Evolutionary conservation across 768 basidiomycete species (phyloP).

Genomic region (Termitomyces sp.): DNA sequence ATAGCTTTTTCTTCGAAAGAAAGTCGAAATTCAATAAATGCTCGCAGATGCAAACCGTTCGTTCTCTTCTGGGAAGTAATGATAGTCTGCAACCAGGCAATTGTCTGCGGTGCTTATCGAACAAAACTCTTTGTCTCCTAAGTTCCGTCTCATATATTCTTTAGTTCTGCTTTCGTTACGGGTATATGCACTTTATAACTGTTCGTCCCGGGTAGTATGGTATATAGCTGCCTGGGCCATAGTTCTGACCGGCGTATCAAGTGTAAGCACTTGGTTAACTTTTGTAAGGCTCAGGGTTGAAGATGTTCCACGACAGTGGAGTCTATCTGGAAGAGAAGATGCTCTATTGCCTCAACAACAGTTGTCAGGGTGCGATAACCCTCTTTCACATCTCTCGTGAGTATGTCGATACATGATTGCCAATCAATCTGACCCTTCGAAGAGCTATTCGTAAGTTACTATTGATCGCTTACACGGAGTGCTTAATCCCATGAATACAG

Average conservation of each 20-base stretch:
- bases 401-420: not conserved
- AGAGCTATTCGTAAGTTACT: not conserved
- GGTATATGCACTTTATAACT: not conserved
- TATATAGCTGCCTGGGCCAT: not conserved
- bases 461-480: not conserved
- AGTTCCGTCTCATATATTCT: not conserved
- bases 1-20: not conserved
- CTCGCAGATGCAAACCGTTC: not conserved
- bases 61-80: not conserved
- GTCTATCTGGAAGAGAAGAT: not conserved
- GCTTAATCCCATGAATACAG: not conserved
- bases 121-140: not conserved
- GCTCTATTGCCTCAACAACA: not conserved
- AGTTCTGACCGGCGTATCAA: not conserved
- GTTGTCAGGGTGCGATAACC: not conserved
- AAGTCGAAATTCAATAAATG: not conserved
- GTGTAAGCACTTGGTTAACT: not conserved
- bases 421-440: not conserved
- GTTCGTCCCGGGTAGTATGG: constrained; percentile 1
- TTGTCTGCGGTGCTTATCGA: not conserved
- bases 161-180: not conserved
- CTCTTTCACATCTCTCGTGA: not conserved
- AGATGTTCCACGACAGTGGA: not conserved
- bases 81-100: not conserved
- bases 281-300: not conserved